Percentiles rank a stretch among this genome's conserved stretches.
phyloP scores from a whole-genome alignment of 2,329 filamentous ascomycete species.

The Cordyceps pruinosa region DNA sequence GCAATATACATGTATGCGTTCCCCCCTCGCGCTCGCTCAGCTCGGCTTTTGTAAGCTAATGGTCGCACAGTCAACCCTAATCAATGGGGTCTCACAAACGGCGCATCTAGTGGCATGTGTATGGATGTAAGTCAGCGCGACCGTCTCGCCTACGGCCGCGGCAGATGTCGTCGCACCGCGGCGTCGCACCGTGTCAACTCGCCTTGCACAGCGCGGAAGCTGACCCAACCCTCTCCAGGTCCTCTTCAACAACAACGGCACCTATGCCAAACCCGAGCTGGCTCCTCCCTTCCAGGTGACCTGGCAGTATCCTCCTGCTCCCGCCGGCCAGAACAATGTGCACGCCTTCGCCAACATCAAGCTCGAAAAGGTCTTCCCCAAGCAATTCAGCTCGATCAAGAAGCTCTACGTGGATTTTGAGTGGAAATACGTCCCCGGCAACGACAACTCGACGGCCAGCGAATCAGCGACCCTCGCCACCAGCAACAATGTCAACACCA shows the following conservation, averaged over 20 bases:
- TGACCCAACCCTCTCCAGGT: conserved; percentile 29
- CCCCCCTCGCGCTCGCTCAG: neutral
- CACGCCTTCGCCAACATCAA: conserved; percentile 50
- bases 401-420: conserved; percentile 37
- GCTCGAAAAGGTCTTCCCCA: conserved; percentile 39
- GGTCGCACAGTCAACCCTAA: conserved; percentile 46
- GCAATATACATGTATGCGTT: conserved; percentile 41
- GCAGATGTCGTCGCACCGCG: neutral
- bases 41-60: neutral
- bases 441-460: conserved; percentile 26
- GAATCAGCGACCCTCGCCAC: conserved; percentile 30
- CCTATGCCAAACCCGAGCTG: conserved; percentile 38
- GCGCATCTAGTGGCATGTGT: conserved; percentile 36
- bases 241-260: conserved; percentile 41
- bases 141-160: neutral
- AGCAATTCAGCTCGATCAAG: conserved; percentile 31
- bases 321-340: conserved; percentile 37
- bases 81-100: conserved; percentile 42
- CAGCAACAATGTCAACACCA: conserved; percentile 37
- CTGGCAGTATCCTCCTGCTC: conserved; percentile 38
- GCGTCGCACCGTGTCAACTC: conserved; percentile 3
- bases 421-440: conserved; percentile 45
- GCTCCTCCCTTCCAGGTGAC: conserved; percentile 46
- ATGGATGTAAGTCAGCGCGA: conserved; percentile 40
- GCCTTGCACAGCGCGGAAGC: neutral